Evolutionary conservation across 2,329 filamentous ascomycete genomes (phyloP).

Genomic region (Colletotrichum aenigma): DNA sequence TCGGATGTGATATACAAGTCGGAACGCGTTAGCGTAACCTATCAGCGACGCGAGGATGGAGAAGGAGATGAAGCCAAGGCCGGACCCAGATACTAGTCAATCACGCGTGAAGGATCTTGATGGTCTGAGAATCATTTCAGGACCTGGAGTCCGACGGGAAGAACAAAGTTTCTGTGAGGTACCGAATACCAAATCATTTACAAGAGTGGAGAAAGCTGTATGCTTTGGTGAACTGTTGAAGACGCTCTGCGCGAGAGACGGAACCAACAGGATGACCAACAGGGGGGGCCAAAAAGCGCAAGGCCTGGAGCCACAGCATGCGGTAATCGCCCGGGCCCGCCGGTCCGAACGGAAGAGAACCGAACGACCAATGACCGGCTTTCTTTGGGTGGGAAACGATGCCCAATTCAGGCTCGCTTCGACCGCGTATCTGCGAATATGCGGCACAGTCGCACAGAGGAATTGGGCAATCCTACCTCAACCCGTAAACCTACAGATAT

Average conservation of each 20-base stretch:
- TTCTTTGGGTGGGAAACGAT: neutral
- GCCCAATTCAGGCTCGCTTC: neutral
- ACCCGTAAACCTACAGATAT: neutral
- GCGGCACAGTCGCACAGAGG: neutral
- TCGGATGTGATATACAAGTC: slow-evolving; percentile 24
- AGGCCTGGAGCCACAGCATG: neutral
- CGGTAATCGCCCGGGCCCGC: neutral
- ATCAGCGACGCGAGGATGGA: slow-evolving; percentile 12
- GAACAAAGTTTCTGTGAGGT: neutral
- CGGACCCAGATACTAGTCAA: neutral
- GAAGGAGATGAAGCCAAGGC: neutral
- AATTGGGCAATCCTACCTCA: neutral
- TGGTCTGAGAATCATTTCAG: neutral
- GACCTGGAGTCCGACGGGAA: neutral
- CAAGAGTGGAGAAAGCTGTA: neutral
- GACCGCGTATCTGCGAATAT: neutral
- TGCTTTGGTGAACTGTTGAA: neutral
- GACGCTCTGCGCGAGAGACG: neutral
- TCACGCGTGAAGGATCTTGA: neutral
- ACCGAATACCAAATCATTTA: neutral
- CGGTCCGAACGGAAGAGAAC: neutral
- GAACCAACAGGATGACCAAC: neutral
- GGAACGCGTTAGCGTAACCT: slow-evolving; percentile 24
- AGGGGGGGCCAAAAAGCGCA: neutral
- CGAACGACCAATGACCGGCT: neutral